Base-by-base conservation (phyloP, 345 rosid genomes). In the Noccaea caerulescens region DNA sequence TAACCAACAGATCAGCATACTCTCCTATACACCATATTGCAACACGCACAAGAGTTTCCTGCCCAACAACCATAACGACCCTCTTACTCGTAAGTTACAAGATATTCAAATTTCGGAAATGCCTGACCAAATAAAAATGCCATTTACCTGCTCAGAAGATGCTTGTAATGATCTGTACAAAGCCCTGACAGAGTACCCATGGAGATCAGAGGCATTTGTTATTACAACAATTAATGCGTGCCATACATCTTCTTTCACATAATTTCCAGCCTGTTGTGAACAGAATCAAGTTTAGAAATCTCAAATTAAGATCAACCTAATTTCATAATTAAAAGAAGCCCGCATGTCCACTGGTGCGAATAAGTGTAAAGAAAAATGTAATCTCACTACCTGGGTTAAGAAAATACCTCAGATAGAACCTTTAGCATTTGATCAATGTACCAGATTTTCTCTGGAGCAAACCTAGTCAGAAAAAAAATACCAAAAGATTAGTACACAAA, bases 21-120 rank as follows among this genome's bases (percentile, higher is more conserved):
- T 94, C 97, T 72, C 99, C 97, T 58, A 94, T 82, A 81, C 99
- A 89, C 97, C 97, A 94, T 61, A 88, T 85, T 55, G 96, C 97
- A 72, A 91, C 96, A 51, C 91, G 91, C 76, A 85, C 91, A 77
- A 94, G 96, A 73, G 78, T 81, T 90, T 89, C 97, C 97, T 89
- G 83, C 76, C 50, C 65, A 69, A 58, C 58, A 63, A 79, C 65
- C 55, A 71, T 56, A 72, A 64, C 25, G 64, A 27, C 13, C 71
- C 33, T 62, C 71, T 56, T 39, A 76, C 58, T 57, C 18, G 14
- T 69, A 69, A 65, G 13, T 53, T 63, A 79, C 68, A 76, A 63
- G 53, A 66, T 66, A 45, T 20, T 51, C 53, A 69, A 63, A 43
- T 33, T 32, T 62, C 52, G 46, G 67, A 76, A n/a, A 66, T 16